A percentile compares a stretch with the other conserved stretches of the same genome.
Conservation (phyloP, 2,329 filamentous ascomycete genomes). For the Nothophaeocryptopus gaeumannii region DNA sequence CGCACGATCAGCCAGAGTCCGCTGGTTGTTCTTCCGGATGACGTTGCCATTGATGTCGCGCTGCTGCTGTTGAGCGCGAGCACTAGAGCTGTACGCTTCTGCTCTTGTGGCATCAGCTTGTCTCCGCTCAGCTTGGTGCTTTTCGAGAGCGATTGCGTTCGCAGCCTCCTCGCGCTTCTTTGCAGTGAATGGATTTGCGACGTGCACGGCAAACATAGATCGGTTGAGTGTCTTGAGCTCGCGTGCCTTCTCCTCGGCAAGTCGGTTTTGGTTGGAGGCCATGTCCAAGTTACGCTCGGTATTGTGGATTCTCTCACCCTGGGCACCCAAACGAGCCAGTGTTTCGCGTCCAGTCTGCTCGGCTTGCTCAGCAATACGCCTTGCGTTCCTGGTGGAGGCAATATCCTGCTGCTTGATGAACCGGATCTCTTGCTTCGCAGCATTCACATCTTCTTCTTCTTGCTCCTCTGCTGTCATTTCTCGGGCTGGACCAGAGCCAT, state of each 20-base stretch:
- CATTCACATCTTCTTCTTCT: slow-evolving; percentile 68
- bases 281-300: slow-evolving; percentile 80
- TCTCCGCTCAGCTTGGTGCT: slow-evolving; percentile 57
- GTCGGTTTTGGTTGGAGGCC: slow-evolving; percentile 66
- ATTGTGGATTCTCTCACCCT: slow-evolving; percentile 78
- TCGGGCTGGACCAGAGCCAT: slow-evolving; percentile 62
- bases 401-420: slow-evolving; percentile 77
- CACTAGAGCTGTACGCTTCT: slow-evolving; percentile 52
- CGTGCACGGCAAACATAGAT: slow-evolving; percentile 73
- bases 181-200: slow-evolving; percentile 59
- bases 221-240: slow-evolving; percentile 83
- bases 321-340: slow-evolving; percentile 68
- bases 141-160: slow-evolving; percentile 67
- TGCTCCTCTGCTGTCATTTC: slow-evolving; percentile 81
- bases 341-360: slow-evolving; percentile 70
- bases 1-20: slow-evolving; percentile 58
- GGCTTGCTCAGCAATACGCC: slow-evolving; percentile 64
- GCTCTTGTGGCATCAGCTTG: slow-evolving; percentile 55
- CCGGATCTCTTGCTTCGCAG: slow-evolving; percentile 70
- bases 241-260: slow-evolving; percentile 74
- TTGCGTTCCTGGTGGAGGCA: slow-evolving; percentile 66
- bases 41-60: slow-evolving; percentile 47
- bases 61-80: slow-evolving; percentile 64
- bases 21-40: slow-evolving; percentile 52
- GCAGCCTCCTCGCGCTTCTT: slow-evolving; percentile 57